Evolutionary conservation across 345 rosid species (phyloP), one percentile per base, ranked within the genome.

Genomic region (Barbarea vulgaris): DNA sequence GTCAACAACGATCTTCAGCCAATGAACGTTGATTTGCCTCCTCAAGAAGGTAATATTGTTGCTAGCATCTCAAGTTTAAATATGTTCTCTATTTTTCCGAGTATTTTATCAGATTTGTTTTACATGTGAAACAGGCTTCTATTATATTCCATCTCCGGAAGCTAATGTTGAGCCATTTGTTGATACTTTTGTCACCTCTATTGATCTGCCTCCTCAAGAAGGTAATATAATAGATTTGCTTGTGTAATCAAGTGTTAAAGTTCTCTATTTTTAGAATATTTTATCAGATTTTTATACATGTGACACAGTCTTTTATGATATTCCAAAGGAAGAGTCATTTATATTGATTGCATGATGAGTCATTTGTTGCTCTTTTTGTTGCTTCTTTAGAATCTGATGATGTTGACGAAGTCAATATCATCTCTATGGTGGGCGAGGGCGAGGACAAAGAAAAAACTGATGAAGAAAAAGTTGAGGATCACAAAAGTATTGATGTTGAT

Each of bases 91-190:
- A 19, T 11, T 22, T n/a, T 15, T 17, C 10, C 25, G 0, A 34
- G 25, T 19, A 0, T 18, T 48, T 46, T 3, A 14, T 70, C 2
- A 27, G 9, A 11, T 13, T 52, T 53, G 27, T 12, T 9, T 52
- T 52, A 24, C 31, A 12, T 6, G 57, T 52, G 55, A n/a, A 33
- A 33, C 31, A 56, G 66, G 8, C 3, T 22, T 18, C 46, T 13
- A 24, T 53, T 9, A 42, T 17, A 18, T 56, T 17, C 66, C 78
- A 55, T 31, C 72, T 55, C 46, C 42, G 47, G 64, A 73, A 63
- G 14, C 70, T 74, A n/a, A 47, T 44, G 67, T 18, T 58, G 67
- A 67, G 34, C 59, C 79, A 5, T 4, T 28, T 50, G 73, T 6
- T 36, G n/a, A n/a, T n/a, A n/a, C n/a, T n/a, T n/a, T n/a, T n/a